Base-by-base conservation (phyloP, 306 rosid genomes). In the Castanea crenata region DNA sequence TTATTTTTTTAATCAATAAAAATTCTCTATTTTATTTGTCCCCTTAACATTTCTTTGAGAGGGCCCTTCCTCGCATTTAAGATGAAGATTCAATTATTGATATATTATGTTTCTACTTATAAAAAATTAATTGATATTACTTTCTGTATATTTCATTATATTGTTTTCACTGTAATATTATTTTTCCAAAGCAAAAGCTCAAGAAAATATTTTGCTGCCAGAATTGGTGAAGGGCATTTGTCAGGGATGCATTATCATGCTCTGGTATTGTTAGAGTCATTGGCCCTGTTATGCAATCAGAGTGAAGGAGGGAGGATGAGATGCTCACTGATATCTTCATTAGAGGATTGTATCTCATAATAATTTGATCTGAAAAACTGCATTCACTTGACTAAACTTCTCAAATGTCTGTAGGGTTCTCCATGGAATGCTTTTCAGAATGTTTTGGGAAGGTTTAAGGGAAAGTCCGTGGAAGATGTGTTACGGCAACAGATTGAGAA, bases 401-500 rank as follows among this genome's bases (percentile, higher is more conserved):
- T 55, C 58, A 64, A 74, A 77, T 79, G 55, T 46, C 41, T 69
- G 62, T 78, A 88, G 94, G 91, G 79, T 80, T 83, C 85, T 57
- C 87, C 85, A 46, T 77, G 86, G 85, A 80, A 85, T 76, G 79
- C 85, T 74, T 81, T 86, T 46, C 86, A 90, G 79, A 76, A 87
- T 78, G 83, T 82, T n/a, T 77, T 87, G 78, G 87, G 80, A 83
- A 76, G 79, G 55, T 81, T 85, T 55, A 90, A 90, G 87, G 88
- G 90, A 76, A 58, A 75, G 31, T 89, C 97, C 0, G 57, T 93
- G 64, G 93, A 93, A 86, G 90, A 87, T 77, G 76, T 90, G 63
- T 68, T 94, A 52, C 85, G 79, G 71, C 75, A 85, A 52, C 93
- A 91, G 88, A 89, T 92, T 56, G 81, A 71, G 73, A 89, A 90